Evolutionary conservation across 1,284 basidiomycete species (phyloP).

Genomic region (Ustilago lituana): DNA sequence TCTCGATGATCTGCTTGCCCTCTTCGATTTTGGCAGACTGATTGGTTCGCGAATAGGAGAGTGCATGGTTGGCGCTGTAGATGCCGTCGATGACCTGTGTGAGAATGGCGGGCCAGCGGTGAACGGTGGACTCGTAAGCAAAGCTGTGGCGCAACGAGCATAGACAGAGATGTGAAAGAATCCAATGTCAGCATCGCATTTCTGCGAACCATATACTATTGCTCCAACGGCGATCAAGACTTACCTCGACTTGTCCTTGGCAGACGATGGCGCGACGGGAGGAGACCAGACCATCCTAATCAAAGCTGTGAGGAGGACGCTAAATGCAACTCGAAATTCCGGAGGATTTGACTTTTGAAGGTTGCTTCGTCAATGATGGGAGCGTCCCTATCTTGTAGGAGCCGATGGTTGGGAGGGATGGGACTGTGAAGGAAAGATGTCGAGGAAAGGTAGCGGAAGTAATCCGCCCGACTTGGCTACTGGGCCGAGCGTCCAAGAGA

Average conservation of each 20-base stretch:
- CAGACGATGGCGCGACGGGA: conserved; percentile 38
- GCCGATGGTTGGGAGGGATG: too few species aligned
- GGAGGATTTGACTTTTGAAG: neutral
- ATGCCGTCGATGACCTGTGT: conserved; percentile 81
- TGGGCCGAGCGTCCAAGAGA: neutral
- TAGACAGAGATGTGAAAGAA: neutral
- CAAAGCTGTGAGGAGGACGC: neutral
- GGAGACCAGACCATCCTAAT: conserved; percentile 47
- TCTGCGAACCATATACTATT: too few species aligned
- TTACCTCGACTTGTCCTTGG: conserved; percentile 48
- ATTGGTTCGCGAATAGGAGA: conserved; percentile 67
- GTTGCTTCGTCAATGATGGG: neutral
- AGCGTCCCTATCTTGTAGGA: too few species aligned
- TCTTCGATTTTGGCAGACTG: conserved; percentile 72
- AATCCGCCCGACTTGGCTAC: neutral
- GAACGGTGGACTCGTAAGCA: conserved; percentile 74
- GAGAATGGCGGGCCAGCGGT: conserved; percentile 89
- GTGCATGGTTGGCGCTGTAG: conserved; percentile 69
- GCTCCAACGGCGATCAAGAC: neutral
- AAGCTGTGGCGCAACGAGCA: conserved; percentile 59
- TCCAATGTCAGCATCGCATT: too few species aligned
- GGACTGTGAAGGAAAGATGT: too few species aligned
- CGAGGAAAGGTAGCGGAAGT: neutral
- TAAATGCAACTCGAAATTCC: neutral
- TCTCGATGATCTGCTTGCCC: conserved; percentile 81